phyloP scores from a whole-genome alignment of 352 stramenopile genomes.

The Globisporangium iwayamae region DNA sequence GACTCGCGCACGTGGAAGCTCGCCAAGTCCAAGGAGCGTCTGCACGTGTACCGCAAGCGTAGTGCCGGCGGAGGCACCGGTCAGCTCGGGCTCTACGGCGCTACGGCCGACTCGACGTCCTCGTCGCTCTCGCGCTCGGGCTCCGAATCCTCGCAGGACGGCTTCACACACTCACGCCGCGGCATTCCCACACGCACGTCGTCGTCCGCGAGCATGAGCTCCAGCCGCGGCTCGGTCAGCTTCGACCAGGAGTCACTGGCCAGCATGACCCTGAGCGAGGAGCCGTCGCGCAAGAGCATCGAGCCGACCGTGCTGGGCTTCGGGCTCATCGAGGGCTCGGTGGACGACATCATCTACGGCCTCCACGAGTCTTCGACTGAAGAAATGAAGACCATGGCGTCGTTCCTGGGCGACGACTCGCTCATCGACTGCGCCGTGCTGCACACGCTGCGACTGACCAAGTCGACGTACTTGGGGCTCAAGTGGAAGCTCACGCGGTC shows the following conservation, averaged over 20 bases:
- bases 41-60: slow-evolving; percentile 57
- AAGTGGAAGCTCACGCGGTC: slow-evolving; percentile 74
- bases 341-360: slow-evolving; percentile 56
- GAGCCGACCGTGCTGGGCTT: slow-evolving; percentile 45
- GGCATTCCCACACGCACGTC: slow-evolving; percentile 14
- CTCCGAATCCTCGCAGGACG: slow-evolving; percentile 18
- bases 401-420: slow-evolving; percentile 48
- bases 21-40: slow-evolving; percentile 58
- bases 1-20: slow-evolving; percentile 65
- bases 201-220: slow-evolving; percentile 14
- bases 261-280: slow-evolving; percentile 29
- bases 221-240: slow-evolving; percentile 10
- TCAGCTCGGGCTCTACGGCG: slow-evolving; percentile 41
- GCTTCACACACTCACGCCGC: slow-evolving; percentile 12
- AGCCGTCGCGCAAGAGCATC: slow-evolving; percentile 44
- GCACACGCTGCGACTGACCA: slow-evolving; percentile 48
- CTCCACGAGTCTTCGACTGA: slow-evolving; percentile 46
- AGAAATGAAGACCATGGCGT: slow-evolving; percentile 55
- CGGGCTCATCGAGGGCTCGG: slow-evolving; percentile 35
- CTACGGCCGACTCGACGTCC: slow-evolving; percentile 10
- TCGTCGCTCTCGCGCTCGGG: slow-evolving; percentile 22
- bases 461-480: slow-evolving; percentile 57
- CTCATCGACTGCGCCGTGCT: slow-evolving; percentile 65
- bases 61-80: slow-evolving; percentile 20
- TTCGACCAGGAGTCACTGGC: slow-evolving; percentile 27